Evolutionary conservation across 1,139 yeast genomes (phyloP).

Genomic region (Saccharomyces hybrid): DNA sequence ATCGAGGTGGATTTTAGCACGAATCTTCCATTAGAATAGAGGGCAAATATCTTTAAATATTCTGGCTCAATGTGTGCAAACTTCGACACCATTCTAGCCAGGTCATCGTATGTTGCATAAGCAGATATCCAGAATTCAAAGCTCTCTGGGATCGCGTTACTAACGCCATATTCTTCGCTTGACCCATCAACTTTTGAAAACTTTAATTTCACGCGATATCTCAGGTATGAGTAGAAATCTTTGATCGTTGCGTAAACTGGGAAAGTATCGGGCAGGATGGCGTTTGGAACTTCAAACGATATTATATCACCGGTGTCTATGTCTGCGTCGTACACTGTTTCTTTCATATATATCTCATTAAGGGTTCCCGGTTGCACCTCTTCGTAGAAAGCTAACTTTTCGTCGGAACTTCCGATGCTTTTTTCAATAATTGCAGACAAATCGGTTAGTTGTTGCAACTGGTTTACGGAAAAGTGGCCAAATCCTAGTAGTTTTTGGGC

Average conservation of each 20-base stretch:
- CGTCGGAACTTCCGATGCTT: slow-evolving; percentile 29
- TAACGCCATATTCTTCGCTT: slow-evolving; percentile 44
- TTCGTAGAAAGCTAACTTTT: slow-evolving; percentile 48
- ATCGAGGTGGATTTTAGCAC: slow-evolving; percentile 32
- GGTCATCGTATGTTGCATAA: slow-evolving; percentile 47
- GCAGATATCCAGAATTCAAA: slow-evolving; percentile 69
- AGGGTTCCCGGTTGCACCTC: slow-evolving; percentile 63
- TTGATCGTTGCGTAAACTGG: slow-evolving; percentile 34
- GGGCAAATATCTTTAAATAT: slow-evolving; percentile 56
- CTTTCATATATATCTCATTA: slow-evolving; percentile 39
- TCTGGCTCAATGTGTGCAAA: slow-evolving; percentile 50
- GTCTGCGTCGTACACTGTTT: slow-evolving; percentile 47
- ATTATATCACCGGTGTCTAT: slow-evolving; percentile 74
- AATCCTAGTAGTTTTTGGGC: slow-evolving; percentile 52
- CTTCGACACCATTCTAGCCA: slow-evolving; percentile 53
- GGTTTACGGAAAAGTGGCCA: slow-evolving; percentile 52
- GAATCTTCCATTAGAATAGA: slow-evolving; percentile 47
- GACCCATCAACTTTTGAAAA: slow-evolving; percentile 38
- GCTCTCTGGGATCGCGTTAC: slow-evolving; percentile 19
- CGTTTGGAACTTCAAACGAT: slow-evolving; percentile 41
- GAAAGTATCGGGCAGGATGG: slow-evolving; percentile 12
- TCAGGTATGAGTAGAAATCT: slow-evolving; percentile 56
- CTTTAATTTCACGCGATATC: slow-evolving; percentile 55
- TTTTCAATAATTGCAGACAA: slow-evolving; percentile 43
- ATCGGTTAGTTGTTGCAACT: slow-evolving; percentile 40